Evolutionary conservation across 495 filamentous ascomycete species (phyloP).

Genomic region (Haplographium delicatum): DNA sequence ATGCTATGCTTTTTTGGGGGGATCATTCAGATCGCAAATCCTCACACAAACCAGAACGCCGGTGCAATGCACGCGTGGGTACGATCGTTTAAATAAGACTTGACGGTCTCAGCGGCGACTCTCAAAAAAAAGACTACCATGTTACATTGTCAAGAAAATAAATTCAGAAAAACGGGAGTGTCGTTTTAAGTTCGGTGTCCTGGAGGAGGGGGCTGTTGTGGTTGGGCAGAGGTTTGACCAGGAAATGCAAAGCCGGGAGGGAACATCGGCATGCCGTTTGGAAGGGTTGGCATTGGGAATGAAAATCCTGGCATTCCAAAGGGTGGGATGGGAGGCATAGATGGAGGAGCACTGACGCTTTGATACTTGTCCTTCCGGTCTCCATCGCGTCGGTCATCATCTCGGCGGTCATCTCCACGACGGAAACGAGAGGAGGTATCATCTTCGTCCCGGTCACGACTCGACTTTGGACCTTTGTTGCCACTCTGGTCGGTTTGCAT

Average conservation of each 20-base stretch:
- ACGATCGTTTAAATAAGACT: no score
- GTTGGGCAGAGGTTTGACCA: conserved; percentile 8
- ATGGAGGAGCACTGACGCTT: conserved; percentile 9
- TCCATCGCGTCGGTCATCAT: conserved; percentile 33
- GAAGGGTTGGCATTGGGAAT: conserved; percentile 46
- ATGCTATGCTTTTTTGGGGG: no score
- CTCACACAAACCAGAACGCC: no score
- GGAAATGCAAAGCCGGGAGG: conserved; percentile 55
- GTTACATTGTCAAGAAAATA: no score
- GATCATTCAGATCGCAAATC: no score
- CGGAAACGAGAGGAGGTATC: conserved; percentile 34
- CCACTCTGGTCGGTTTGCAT: conserved; percentile 75
- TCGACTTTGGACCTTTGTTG: conserved; percentile 66
- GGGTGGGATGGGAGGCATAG: conserved; percentile 20
- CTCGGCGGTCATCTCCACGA: conserved; percentile 35
- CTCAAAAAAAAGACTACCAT: no score
- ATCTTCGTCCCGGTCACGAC: conserved; percentile 49
- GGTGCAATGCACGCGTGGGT: no score
- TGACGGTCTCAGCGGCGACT: no score
- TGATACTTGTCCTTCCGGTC: conserved; percentile 36
- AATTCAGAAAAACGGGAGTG: no score
- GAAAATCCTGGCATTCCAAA: conserved; percentile 49
- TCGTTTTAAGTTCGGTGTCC: conserved; percentile 13
- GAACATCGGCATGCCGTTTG: conserved; percentile 66
- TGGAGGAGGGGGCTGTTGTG: conserved; percentile 18